Evolutionary conservation across 2,329 filamentous ascomycete species (phyloP), one percentile per base, ranked within the genome.

Genomic region (Sphaerulina vaccinii): DNA sequence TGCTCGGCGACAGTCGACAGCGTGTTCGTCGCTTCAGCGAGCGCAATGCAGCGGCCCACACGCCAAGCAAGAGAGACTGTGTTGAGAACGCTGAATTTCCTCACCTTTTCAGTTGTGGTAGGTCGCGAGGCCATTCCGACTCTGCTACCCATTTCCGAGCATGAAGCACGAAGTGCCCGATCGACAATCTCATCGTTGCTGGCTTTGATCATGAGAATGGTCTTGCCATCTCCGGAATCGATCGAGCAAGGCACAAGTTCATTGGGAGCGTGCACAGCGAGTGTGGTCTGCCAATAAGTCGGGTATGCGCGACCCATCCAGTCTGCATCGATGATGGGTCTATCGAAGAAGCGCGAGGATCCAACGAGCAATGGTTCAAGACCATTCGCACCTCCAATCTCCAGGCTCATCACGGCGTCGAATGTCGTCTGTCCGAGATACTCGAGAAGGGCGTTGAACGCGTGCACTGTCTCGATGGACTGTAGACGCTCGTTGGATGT

Each of bases 361-460:
- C 81, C 81, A 3, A 83, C 67, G 3, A 82, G 73, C 67, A 85
- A 71, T 7, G 78, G 76, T 56, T 82, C 77, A 7, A 85, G 70
- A 0, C 83, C 83, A 56, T 87, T 87, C 3, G 77, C 78, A 5
- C 84, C 84, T n/a, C 84, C 84, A 48, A 87, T 84, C 60, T 87
- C 84, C 9, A 85, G 66, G 1, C 80, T 76, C 55, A 86, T 80
- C 55, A 85, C 78, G 32, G 81, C 79, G 16, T 82, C 79, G 18
- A 79, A 75, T 1, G 65, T 63, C 13, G 67, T 64, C 32, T 73
- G 69, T 41, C 61, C 52, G n/a, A 77, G 71, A 22, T 78, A 75
- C 41, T 78, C 75, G 65, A 79, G 81, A 9, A 85, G 70, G 5
- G 59, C 79, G 3, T 61, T 55, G 37, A 72, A 67, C 1, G 72